These are phyloP conservation scores for Pleurozium schreberi DNA, from an alignment of 225 moss, liverwort and hornwort species.

Conservation along the genomic window DNA sequence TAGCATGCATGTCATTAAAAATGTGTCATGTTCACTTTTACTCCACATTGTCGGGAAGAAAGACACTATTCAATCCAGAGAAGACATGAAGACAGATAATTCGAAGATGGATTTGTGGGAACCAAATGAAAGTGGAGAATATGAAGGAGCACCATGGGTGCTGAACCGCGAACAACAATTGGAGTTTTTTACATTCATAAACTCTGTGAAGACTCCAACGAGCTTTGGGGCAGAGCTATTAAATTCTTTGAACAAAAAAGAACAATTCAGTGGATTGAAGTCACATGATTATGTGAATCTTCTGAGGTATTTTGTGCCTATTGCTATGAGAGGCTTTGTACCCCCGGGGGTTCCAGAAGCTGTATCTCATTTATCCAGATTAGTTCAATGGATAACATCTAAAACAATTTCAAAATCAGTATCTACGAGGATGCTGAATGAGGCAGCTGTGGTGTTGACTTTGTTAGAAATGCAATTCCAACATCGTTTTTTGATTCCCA, in stretches of 20 bases:
- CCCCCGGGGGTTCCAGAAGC: too few relatives aligned
- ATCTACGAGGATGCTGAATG: fast-evolving
- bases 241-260: not conserved
- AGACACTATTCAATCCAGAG: not conserved
- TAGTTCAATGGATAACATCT: not conserved
- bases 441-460: not conserved
- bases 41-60: not conserved
- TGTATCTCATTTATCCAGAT: not conserved
- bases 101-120: too few relatives aligned
- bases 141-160: not conserved
- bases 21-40: not conserved
- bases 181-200: not conserved
- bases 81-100: too few relatives aligned
- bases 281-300: not conserved
- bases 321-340: not conserved
- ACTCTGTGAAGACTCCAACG: not conserved
- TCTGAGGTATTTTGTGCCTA: fast-evolving
- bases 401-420: fast-evolving
- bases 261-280: not conserved
- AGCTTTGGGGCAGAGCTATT: fast-evolving
- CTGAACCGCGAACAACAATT: fast-evolving
- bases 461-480: not conserved
- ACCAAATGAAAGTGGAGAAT: not conserved
- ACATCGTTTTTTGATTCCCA: not conserved
- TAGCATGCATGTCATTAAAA: not conserved